phyloP scores from a whole-genome alignment of 2,329 filamentous ascomycete species.

The Colletotrichum viniferum region DNA sequence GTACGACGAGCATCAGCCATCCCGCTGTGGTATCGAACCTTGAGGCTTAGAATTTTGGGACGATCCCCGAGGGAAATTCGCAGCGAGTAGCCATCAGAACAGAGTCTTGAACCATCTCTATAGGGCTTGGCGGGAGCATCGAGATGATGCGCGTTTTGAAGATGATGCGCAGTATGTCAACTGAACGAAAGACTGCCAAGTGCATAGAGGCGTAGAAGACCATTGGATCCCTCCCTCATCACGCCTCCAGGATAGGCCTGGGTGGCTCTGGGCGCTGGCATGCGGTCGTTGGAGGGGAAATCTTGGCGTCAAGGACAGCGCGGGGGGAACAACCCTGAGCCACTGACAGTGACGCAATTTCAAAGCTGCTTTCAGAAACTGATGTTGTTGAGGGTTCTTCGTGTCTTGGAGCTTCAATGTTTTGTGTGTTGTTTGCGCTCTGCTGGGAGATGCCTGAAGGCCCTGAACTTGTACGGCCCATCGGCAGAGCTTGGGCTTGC shows the following conservation, averaged over 20 bases:
- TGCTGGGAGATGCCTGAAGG: neutral
- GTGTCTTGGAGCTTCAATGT: neutral
- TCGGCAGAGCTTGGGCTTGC: neutral
- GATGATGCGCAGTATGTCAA: neutral
- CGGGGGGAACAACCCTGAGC: neutral
- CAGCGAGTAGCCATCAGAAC: neutral
- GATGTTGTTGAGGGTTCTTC: neutral
- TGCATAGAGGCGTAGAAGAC: too few relatives aligned
- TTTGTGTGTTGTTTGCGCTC: neutral
- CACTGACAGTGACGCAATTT: slow-evolving; percentile 2
- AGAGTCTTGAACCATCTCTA: neutral
- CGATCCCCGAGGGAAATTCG: neutral
- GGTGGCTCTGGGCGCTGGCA: neutral
- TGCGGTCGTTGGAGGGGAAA: neutral
- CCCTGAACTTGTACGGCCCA: neutral
- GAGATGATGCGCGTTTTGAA: neutral
- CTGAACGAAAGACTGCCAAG: neutral
- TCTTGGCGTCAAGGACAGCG: neutral
- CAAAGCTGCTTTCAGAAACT: neutral
- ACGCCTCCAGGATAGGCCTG: neutral
- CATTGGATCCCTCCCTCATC: neutral
- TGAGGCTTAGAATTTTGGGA: neutral
- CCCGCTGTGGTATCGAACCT: neutral
- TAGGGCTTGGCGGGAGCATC: neutral
- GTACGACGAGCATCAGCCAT: neutral